Evolutionary conservation across 352 stramenopile genomes (phyloP).

Genomic region (Pythium vanterpoolii): DNA sequence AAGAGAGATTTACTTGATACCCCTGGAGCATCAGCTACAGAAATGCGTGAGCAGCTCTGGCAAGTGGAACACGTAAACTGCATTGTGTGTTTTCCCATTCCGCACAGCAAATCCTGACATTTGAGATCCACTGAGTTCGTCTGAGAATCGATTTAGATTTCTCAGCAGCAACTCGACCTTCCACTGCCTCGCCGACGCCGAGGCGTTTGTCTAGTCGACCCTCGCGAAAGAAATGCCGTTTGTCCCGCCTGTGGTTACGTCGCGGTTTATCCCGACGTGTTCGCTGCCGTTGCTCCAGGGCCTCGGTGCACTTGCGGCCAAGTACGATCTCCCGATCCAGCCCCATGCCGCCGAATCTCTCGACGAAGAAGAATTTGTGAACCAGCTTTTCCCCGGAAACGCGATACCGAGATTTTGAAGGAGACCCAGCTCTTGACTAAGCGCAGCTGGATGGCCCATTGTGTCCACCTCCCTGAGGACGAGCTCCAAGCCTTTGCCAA

Average conservation of each 20-base stretch:
- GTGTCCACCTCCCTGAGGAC: conserved; percentile 62
- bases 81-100: too few relatives aligned
- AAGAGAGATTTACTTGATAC: too few relatives aligned
- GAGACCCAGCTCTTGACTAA: conserved; percentile 58
- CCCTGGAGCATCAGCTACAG: too few relatives aligned
- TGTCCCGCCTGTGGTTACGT: conserved; percentile 80
- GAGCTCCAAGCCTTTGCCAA: conserved; percentile 57
- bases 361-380: conserved; percentile 83
- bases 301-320: conserved; percentile 62
- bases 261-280: conserved; percentile 90
- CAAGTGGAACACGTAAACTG: too few relatives aligned
- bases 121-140: conserved; percentile 1
- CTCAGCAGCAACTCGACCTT: conserved; percentile 26
- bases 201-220: conserved; percentile 72
- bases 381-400: conserved; percentile 53
- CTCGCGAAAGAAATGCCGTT: conserved; percentile 41
- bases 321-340: conserved; percentile 76
- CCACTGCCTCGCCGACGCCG: conserved; percentile 56
- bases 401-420: conserved; percentile 76
- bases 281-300: conserved; percentile 68
- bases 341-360: conserved; percentile 85
- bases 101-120: conserved; percentile 1
- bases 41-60: too few relatives aligned
- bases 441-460: conserved; percentile 85
- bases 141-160: background rate